Evolutionary conservation across 345 rosid species (phyloP), one percentile per base, ranked within the genome.

Genomic region (Gossypium mustelinum): DNA sequence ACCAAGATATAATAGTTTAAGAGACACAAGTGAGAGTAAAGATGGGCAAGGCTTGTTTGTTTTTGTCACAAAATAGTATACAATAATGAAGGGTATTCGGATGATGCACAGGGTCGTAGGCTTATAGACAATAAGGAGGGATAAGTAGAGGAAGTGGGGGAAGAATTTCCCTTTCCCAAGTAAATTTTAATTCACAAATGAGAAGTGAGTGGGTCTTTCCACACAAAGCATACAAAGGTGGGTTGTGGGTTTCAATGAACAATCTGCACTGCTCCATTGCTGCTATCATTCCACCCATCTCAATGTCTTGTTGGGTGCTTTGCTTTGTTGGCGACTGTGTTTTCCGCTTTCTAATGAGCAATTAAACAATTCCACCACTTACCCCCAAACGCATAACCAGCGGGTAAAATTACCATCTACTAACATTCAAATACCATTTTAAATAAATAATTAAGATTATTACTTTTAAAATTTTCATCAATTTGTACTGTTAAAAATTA

Each of bases 191-290:
- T n/a, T 54, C 7, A 54, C 7, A 6, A 54, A 54, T 17, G n/a
- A 54, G n/a, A 17, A 7, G 76, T 52, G 80, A 74, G 81, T 73
- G 83, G 78, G 79, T 83, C 67, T 43, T n/a, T 66, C 72, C 79
- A 76, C 76, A 6, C 51, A 48, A 48, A 11, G 39, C 39, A 54
- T 48, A 24, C 25, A 56, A 9, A 29, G 20, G 20, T 0, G 63
- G 43, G 6, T 13, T 48, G 52, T 48, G 52, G 59, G 58, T 27
- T 29, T 29, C 25, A 11, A 24, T 8, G 14, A 54, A n/a, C 8
- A 41, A 9, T 20, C 60, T 68, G 71, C 69, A 78, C 79, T 68
- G 77, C 81, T 78, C 78, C 76, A 50, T 72, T 73, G 62, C 72
- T 68, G 55, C 61, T 63, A 66, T 27, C 22, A 47, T 75, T 75